A percentile compares a stretch with the other conserved stretches of the same genome.
Conservation (phyloP, 257 asterid genomes). For the Oldenlandia corymbosa region DNA sequence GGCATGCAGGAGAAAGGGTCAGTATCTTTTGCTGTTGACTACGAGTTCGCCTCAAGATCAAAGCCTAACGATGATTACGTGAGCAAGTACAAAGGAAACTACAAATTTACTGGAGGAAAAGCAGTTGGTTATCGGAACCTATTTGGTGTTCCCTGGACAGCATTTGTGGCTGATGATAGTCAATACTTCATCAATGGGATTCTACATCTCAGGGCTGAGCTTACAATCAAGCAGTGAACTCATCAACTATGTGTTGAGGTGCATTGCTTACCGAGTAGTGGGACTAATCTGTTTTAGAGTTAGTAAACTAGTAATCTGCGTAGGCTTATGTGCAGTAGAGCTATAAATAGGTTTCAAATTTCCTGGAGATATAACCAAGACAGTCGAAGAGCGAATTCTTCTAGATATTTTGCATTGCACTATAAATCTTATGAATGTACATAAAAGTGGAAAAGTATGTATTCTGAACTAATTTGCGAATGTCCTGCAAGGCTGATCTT, state of each 20-base stretch:
- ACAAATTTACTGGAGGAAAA: conserved; percentile 63
- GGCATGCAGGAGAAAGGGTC: conserved; percentile 80
- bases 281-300: conserved; percentile 10
- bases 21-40: conserved; percentile 55
- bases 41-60: conserved; percentile 59
- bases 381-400: not conserved
- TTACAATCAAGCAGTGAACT: conserved; percentile 45
- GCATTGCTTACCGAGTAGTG: too few relatives aligned
- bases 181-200: conserved; percentile 60
- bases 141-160: conserved; percentile 55
- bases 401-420: not conserved
- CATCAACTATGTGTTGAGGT: too few relatives aligned
- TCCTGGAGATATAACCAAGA: not conserved
- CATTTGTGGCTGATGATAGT: conserved; percentile 56
- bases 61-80: conserved; percentile 49
- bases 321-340: not conserved
- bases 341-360: not conserved
- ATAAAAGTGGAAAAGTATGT: not conserved
- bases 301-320: not conserved
- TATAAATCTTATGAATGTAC: not conserved
- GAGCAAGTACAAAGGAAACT: conserved; percentile 60
- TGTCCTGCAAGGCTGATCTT: not conserved
- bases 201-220: conserved; percentile 76
- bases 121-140: conserved; percentile 70
- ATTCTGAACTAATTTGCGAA: not conserved